phyloP scores from a whole-genome alignment of 169 alveolate genomes.

The Prorocentrum cordatum region DNA sequence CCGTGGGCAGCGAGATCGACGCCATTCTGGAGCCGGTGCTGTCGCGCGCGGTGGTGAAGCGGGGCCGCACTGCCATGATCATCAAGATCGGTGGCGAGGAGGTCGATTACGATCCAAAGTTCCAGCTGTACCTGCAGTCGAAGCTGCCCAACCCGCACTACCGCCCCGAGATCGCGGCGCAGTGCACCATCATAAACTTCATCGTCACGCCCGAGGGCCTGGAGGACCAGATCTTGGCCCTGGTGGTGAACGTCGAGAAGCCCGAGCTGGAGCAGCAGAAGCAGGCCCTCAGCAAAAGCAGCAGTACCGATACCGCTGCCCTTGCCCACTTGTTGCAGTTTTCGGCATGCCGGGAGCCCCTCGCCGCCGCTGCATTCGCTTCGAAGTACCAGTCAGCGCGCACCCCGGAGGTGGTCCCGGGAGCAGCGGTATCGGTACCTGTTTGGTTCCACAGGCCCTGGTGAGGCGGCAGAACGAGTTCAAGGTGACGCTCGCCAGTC shows the following conservation, averaged over 20 bases:
- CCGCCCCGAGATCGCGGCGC: conserved; percentile 94
- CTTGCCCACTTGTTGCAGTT: too few species aligned
- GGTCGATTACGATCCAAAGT: conserved; percentile 83
- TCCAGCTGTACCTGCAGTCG: conserved; percentile 88
- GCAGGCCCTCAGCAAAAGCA: too few species aligned
- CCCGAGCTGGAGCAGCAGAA: conserved; percentile 91
- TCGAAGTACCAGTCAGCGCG: too few species aligned
- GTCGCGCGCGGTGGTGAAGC: conserved; percentile 85
- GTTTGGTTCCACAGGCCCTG: too few species aligned
- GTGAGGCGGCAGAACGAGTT: conserved; percentile 89
- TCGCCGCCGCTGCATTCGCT: too few species aligned
- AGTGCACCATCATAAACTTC: conserved; percentile 92
- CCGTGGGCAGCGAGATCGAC: conserved; percentile 89
- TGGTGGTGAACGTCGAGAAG: conserved; percentile 89
- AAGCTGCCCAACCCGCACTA: conserved; percentile 93
- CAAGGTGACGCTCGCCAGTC: conserved; percentile 85
- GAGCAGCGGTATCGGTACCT: too few species aligned
- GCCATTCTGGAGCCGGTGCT: conserved; percentile 91
- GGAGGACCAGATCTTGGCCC: conserved; percentile 81
- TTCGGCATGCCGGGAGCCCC: too few species aligned
- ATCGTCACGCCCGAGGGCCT: conserved; percentile 94
- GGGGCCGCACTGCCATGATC: conserved; percentile 74
- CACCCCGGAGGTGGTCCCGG: too few species aligned
- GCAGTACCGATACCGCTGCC: too few species aligned
- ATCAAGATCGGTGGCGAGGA: conserved; percentile 84